Evolutionary conservation across 2,329 filamentous ascomycete genomes (phyloP).

Genomic region (Curvularia eragrostidis): DNA sequence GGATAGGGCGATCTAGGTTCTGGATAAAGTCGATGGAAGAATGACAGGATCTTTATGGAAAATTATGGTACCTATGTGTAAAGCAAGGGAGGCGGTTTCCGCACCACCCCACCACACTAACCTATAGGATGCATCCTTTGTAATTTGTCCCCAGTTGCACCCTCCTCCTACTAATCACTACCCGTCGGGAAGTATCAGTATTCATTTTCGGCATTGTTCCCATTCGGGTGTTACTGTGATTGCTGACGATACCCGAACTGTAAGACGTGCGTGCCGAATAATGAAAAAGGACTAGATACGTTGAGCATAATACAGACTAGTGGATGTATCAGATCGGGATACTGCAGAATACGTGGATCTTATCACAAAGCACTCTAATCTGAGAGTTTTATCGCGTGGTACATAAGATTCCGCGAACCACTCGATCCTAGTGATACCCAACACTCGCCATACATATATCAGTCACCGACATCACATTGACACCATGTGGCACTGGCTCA

Average conservation of each 20-base stretch:
- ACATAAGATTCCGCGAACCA: not conserved
- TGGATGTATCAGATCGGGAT: not conserved
- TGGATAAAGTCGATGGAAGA: not conserved
- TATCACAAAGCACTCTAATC: not conserved
- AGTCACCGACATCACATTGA: not conserved
- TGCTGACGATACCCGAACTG: not conserved
- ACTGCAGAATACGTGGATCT: not conserved
- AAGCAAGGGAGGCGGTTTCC: not conserved
- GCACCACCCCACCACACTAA: not conserved
- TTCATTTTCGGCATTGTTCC: not conserved
- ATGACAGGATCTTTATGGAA: not conserved
- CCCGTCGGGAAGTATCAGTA: not conserved
- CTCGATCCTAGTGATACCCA: not conserved
- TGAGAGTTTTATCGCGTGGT: not conserved
- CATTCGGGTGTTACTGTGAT: not conserved
- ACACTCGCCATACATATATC: not conserved
- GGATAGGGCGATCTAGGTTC: not conserved
- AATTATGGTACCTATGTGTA: not conserved
- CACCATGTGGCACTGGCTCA: not conserved
- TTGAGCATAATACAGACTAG: not conserved
- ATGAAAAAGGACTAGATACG: not conserved
- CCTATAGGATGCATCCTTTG: not conserved
- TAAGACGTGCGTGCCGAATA: not conserved
- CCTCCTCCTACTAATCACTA: not conserved
- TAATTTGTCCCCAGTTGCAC: not conserved